A percentile compares a stretch with the other conserved stretches of the same genome.
Evolutionary conservation across 2,329 filamentous ascomycete species (phyloP).

Genomic region (Apiospora hydei): DNA sequence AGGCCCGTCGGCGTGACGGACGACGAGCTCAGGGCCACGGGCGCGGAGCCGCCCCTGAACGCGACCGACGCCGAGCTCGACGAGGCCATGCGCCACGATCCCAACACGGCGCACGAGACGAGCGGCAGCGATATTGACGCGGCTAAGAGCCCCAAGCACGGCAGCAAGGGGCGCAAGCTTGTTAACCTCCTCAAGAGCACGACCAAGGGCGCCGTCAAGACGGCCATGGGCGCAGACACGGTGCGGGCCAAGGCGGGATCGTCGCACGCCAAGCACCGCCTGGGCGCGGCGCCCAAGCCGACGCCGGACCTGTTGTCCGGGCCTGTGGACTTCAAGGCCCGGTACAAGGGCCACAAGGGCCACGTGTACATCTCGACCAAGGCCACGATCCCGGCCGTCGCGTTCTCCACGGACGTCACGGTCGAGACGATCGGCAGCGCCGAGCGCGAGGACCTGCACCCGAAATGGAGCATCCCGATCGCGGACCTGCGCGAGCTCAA

Average conservation of each 20-base stretch:
- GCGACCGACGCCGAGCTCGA: slow-evolving; percentile 72
- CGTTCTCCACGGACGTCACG: slow-evolving; percentile 38
- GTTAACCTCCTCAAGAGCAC: slow-evolving; percentile 73
- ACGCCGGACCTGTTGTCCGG: slow-evolving; percentile 57
- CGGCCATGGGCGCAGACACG: slow-evolving; percentile 74
- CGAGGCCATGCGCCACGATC: slow-evolving; percentile 61
- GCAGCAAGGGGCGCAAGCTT: slow-evolving; percentile 54
- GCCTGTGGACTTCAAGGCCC: slow-evolving; percentile 77
- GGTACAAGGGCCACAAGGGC: slow-evolving; percentile 75
- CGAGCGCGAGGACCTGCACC: slow-evolving; percentile 46
- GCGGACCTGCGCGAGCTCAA: slow-evolving; percentile 75
- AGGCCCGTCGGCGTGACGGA: slow-evolving; percentile 50
- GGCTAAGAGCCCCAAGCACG: slow-evolving; percentile 51
- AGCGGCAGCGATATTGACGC: slow-evolving; percentile 52
- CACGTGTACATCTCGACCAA: slow-evolving; percentile 73
- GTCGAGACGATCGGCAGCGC: neutral
- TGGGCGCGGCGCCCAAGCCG: slow-evolving; percentile 68
- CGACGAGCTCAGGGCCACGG: slow-evolving; percentile 57
- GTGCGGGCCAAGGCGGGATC: slow-evolving; percentile 70
- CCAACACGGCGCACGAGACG: slow-evolving; percentile 42
- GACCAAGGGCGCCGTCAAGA: slow-evolving; percentile 75
- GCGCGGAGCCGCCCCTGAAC: slow-evolving; percentile 58
- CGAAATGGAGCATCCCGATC: slow-evolving; percentile 71
- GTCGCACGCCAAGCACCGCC: slow-evolving; percentile 70
- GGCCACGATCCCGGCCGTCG: slow-evolving; percentile 55